These are phyloP conservation scores for Dendrostoma leiphaemia DNA, from an alignment of 2,329 filamentous ascomycete genomes.

Conservation along the genomic window DNA sequence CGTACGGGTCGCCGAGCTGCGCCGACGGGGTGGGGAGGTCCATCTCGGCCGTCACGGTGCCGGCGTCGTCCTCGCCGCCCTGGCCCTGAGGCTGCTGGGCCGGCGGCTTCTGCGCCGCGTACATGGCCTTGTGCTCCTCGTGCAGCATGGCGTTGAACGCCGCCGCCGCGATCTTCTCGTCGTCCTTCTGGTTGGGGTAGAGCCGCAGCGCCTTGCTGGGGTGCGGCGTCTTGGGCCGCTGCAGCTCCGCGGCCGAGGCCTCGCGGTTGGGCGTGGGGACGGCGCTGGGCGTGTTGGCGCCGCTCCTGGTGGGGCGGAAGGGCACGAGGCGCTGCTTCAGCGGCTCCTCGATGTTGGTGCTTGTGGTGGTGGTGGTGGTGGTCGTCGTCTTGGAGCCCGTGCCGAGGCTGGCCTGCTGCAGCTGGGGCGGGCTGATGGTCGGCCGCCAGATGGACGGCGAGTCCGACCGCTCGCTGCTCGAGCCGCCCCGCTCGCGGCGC, in stretches of 20 bases:
- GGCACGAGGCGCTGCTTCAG: constrained; percentile 15
- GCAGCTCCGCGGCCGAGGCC: background rate
- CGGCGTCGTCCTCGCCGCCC: background rate
- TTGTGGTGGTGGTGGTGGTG: background rate
- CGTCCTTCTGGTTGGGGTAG: constrained; percentile 14
- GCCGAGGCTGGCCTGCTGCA: constrained; percentile 17
- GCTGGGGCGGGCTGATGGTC: constrained; percentile 17
- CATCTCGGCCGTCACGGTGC: constrained; percentile 5
- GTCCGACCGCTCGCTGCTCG: constrained; percentile 18
- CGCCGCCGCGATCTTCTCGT: constrained; percentile 16
- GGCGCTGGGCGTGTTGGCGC: background rate
- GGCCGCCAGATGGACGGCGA: constrained; percentile 17
- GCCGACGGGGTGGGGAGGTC: background rate
- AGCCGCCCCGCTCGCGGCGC: constrained; percentile 11
- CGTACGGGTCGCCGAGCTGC: background rate
- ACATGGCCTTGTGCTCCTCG: constrained; percentile 14
- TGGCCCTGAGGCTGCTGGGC: background rate
- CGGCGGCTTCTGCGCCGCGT: background rate
- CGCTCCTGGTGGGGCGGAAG: constrained; percentile 9
- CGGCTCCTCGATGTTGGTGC: constrained; percentile 2
- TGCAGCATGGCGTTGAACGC: constrained; percentile 16
- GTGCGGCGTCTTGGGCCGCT: constrained; percentile 13
- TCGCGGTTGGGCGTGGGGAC: background rate
- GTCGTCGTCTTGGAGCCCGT: background rate
- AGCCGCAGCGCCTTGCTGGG: constrained; percentile 6